Conservation (phyloP, 345 rosid genomes). For the Sapria himalayana region DNA sequence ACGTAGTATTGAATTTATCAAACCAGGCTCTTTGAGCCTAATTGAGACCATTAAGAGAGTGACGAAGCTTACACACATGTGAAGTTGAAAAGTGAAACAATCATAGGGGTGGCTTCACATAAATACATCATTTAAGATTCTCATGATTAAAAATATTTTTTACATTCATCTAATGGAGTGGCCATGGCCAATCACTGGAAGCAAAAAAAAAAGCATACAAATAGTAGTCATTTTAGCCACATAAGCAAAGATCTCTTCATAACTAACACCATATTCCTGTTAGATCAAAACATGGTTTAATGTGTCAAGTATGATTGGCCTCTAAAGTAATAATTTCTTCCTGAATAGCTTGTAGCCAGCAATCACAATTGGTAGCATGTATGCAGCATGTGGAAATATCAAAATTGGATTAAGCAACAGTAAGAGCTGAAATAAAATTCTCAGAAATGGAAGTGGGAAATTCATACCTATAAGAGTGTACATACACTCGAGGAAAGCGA, state of each 20-base stretch:
- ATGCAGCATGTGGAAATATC: too few species aligned
- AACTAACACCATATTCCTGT: background rate
- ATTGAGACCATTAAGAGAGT: background rate
- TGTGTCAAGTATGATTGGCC: too few species aligned
- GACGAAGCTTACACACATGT: background rate
- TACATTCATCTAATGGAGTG: too few species aligned
- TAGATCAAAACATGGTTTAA: too few species aligned
- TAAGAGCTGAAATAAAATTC: too few species aligned
- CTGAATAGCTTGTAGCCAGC: too few species aligned
- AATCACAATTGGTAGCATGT: too few species aligned
- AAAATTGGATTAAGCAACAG: too few species aligned
- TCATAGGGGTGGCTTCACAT: background rate
- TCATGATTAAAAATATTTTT: background rate
- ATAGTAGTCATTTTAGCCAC: conserved; percentile 2
- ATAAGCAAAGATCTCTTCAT: background rate
- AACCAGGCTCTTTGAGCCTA: conserved; percentile 3
- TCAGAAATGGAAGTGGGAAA: too few species aligned
- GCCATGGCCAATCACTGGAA: background rate
- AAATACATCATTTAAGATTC: background rate
- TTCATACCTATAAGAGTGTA: too few species aligned
- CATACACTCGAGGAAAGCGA: too few species aligned
- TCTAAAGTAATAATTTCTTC: too few species aligned
- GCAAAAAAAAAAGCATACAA: background rate
- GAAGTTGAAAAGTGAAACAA: background rate
- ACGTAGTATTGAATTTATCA: background rate